Percentiles rank a stretch among this genome's conserved stretches.
Conservation (phyloP, 352 stramenopile species). For the Phytophthora idaei region DNA sequence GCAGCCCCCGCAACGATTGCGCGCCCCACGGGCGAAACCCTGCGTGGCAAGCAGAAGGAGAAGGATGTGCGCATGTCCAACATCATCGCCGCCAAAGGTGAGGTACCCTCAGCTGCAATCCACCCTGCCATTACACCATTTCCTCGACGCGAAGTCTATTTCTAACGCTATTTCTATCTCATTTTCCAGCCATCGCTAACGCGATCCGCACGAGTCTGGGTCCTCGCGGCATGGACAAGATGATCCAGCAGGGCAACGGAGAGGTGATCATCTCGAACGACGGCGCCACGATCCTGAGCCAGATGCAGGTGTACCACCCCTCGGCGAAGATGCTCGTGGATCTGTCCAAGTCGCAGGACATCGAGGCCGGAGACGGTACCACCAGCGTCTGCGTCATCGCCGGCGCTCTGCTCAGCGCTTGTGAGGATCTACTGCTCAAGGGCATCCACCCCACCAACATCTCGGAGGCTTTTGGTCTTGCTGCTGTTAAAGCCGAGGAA, state of each 20-base stretch:
- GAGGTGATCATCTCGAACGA: constrained; percentile 99
- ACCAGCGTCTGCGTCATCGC: constrained; percentile 99
- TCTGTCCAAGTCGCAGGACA: constrained; percentile 99
- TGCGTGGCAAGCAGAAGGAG: constrained; percentile 93
- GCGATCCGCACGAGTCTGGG: constrained; percentile 98
- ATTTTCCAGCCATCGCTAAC: constrained; percentile 93
- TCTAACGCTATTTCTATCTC: constrained; percentile 2
- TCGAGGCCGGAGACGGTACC: constrained; percentile 98
- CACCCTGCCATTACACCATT: background rate
- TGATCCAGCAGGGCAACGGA: constrained; percentile 97
- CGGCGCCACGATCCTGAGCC: constrained; percentile 98
- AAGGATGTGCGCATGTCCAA: constrained; percentile 99
- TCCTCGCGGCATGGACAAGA: constrained; percentile 99
- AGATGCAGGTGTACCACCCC: constrained; percentile 99
- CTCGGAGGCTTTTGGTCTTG: constrained; percentile 95
- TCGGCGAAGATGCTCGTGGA: constrained; percentile 99
- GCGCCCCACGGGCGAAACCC: constrained; percentile 73
- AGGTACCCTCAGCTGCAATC: background rate
- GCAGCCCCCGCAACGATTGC: constrained; percentile 57
- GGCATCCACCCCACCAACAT: constrained; percentile 99
- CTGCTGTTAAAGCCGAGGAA: constrained; percentile 87
- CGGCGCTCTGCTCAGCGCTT: constrained; percentile 97
- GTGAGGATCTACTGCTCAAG: constrained; percentile 90
- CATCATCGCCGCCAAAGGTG: constrained; percentile 98
- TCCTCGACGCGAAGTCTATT: constrained; percentile 1